phyloP scores from a whole-genome alignment of 192 early-diverging fungal genomes.

The Dissophora globulifera region DNA sequence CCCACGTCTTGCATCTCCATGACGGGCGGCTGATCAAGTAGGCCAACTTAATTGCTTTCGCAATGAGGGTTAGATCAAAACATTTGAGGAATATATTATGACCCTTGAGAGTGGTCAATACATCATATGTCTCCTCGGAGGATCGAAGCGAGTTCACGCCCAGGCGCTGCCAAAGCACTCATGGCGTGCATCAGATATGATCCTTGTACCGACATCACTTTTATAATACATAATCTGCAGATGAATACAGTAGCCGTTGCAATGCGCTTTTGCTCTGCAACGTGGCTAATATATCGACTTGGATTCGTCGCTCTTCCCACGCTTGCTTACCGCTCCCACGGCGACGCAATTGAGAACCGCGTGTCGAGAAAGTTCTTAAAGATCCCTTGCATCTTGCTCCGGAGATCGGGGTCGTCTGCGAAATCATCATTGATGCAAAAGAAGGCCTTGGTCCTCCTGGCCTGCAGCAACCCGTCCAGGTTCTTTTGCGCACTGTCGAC shows the following conservation, averaged over 20 bases:
- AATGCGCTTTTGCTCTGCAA: no score
- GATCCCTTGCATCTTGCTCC: conserved; percentile 9
- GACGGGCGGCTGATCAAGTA: conserved; percentile 11
- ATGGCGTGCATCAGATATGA: conserved; percentile 12
- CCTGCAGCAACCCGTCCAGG: conserved; percentile 3
- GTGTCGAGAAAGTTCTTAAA: conserved; percentile 30
- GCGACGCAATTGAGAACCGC: conserved; percentile 18
- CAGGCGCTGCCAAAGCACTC: conserved; percentile 3
- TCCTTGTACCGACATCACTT: conserved; percentile 4
- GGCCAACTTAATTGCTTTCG: neutral
- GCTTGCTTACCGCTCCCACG: no score
- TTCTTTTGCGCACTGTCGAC: conserved; percentile 1
- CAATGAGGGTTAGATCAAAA: conserved; percentile 5
- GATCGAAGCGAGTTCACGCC: conserved; percentile 16
- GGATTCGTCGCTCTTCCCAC: no score
- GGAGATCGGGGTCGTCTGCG: conserved; percentile 9
- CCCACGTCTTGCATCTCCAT: neutral
- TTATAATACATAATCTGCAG: no score
- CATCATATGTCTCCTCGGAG: neutral
- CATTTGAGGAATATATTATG: neutral
- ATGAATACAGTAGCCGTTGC: no score
- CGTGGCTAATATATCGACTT: no score
- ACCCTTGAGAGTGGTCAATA: no score
- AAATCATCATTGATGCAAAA: conserved; percentile 53
- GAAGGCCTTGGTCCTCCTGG: conserved; percentile 12